Evolutionary conservation across 1,139 yeast species (phyloP), one percentile per base, ranked within the genome.

Genomic region (Yamadazyma buinensis): DNA sequence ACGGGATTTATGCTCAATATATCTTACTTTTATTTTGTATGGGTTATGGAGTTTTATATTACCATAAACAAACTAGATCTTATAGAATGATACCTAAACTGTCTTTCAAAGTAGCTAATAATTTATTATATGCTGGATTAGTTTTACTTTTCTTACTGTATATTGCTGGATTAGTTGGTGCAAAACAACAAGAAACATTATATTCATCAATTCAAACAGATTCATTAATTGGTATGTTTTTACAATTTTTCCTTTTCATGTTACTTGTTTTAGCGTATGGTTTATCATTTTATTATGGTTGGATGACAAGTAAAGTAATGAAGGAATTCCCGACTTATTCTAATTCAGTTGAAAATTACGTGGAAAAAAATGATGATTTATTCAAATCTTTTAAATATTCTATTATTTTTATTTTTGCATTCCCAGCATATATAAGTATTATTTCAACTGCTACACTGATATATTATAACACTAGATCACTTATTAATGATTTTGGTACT

Each of bases 21-120:
- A 41, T 51, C 26, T 35, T 52, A n/a, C 51, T 62, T 23, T 36
- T 63, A 22, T 62, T 65, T 39, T 42, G 66, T 26, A 63, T 63
- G 69, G 72, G 72, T 0, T 63, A 57, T 36, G 72, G 72, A 1
- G 67, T 64, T 3, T 46, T 64, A 15, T 65, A 60, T 39, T 57
- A 55, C 39, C 57, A 54, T 27, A 46, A 47, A 26, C 55, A 54
- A 3, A 50, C 64, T 13, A 48, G 46, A 32, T 53, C 57, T 29
- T 61, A 49, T 34, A 46, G 67, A 33, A 39, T 50, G 27, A 38
- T 64, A 10, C 69, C 70, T 2, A 37, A 41, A 7, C 36, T 44
- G 3, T 38, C 46, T 15, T 35, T 47, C 34, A 48, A 41, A n/a
- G 38, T 41, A 11, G 58, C 62, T 5, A 31, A 38, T 4, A 35